Evolutionary conservation across 2,329 filamentous ascomycete genomes (phyloP).

Genomic region (Sarocladium brachiariae): DNA sequence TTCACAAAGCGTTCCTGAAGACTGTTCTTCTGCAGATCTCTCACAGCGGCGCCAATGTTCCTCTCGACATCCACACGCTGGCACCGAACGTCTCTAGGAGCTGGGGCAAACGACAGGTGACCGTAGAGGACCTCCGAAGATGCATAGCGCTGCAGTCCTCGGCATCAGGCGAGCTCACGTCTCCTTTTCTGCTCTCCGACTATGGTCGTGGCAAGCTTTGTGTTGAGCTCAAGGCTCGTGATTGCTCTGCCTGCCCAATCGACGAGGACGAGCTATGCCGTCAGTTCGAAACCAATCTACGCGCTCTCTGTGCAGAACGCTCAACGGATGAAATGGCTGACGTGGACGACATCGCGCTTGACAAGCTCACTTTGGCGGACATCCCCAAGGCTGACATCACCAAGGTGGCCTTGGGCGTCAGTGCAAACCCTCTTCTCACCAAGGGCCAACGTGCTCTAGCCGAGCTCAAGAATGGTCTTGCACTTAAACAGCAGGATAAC

Average conservation of each 20-base stretch:
- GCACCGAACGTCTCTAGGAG: slow-evolving; percentile 56
- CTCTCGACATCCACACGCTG: slow-evolving; percentile 57
- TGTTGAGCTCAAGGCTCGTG: slow-evolving; percentile 43
- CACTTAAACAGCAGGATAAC: slow-evolving; percentile 41
- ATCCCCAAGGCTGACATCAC: slow-evolving; percentile 30
- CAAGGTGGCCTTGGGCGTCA: slow-evolving; percentile 25
- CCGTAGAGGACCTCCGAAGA: slow-evolving; percentile 57
- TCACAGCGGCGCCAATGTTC: slow-evolving; percentile 56
- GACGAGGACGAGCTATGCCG: slow-evolving; percentile 46
- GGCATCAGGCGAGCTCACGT: slow-evolving; percentile 18
- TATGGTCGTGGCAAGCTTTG: slow-evolving; percentile 51
- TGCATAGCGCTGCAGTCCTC: slow-evolving; percentile 55
- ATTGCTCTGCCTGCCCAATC: slow-evolving; percentile 25
- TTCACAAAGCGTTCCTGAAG: slow-evolving; percentile 62
- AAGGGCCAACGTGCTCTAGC: slow-evolving; percentile 65
- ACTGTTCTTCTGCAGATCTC: slow-evolving; percentile 62
- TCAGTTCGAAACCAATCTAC: slow-evolving; percentile 48
- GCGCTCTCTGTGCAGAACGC: slow-evolving; percentile 33
- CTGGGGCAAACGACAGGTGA: slow-evolving; percentile 67
- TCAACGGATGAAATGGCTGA: slow-evolving; percentile 23
- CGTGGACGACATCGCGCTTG: slow-evolving; percentile 40
- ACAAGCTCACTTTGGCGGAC: slow-evolving; percentile 43
- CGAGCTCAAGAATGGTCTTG: slow-evolving; percentile 59
- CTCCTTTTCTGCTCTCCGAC: slow-evolving; percentile 40
- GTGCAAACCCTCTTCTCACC: slow-evolving; percentile 49